Conservation (phyloP, 2,329 filamentous ascomycete species). For the Karstenula rhodostoma region DNA sequence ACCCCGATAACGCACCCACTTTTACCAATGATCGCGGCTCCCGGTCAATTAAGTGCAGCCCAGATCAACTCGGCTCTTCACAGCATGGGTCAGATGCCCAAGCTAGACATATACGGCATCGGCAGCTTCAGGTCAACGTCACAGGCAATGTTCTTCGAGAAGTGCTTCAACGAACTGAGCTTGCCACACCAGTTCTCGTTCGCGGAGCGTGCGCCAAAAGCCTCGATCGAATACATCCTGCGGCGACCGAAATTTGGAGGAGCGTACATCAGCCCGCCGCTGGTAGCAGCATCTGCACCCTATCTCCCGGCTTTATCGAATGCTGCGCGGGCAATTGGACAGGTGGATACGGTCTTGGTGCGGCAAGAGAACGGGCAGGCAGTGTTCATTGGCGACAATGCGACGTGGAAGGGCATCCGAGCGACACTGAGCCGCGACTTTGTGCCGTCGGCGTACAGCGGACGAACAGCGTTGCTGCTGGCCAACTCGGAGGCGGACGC, state of each 20-base stretch:
- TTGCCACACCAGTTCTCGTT: conserved; percentile 82
- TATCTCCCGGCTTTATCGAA: conserved; percentile 75
- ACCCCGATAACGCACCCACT: conserved; percentile 88
- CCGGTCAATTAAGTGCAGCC: conserved; percentile 83
- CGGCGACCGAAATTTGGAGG: conserved; percentile 80
- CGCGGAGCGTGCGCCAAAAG: conserved; percentile 73
- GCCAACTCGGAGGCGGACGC: conserved; percentile 78
- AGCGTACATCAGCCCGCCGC: conserved; percentile 79
- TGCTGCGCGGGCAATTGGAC: conserved; percentile 78
- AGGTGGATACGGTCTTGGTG: conserved; percentile 82
- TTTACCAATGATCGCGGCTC: conserved; percentile 82
- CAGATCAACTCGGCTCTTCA: conserved; percentile 84
- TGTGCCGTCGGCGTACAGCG: conserved; percentile 81
- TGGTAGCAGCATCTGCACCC: conserved; percentile 61
- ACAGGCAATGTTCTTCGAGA: conserved; percentile 86
- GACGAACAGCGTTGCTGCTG: conserved; percentile 77
- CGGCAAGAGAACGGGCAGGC: conserved; percentile 53
- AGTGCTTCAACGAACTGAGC: conserved; percentile 68
- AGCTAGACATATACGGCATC: conserved; percentile 81
- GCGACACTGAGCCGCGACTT: conserved; percentile 82
- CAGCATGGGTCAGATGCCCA: conserved; percentile 80
- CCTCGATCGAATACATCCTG: conserved; percentile 75
- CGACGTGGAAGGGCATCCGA: conserved; percentile 84
- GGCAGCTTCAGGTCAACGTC: conserved; percentile 76
- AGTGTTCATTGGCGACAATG: conserved; percentile 77